Percentiles rank a stretch among this genome's conserved stretches.
phyloP scores from a whole-genome alignment of 164 flowering plant species.

The Magnolia changhungtana region DNA sequence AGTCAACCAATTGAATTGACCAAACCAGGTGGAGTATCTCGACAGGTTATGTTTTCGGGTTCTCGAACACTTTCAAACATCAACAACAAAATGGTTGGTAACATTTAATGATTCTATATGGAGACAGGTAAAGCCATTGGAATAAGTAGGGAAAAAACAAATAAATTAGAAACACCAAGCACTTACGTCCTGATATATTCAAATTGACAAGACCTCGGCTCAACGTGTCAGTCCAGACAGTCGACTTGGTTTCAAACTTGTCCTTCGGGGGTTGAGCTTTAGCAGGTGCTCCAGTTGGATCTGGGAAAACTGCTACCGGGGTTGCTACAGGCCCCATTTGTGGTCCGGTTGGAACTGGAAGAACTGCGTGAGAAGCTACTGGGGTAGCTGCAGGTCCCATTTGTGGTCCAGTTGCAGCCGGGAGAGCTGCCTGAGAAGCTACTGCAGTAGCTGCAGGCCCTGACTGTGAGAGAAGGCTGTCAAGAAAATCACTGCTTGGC shows the following conservation, averaged over 20 bases:
- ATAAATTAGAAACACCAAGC: neutral
- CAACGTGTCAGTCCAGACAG: constrained; percentile 95
- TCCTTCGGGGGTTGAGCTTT: constrained; percentile 58
- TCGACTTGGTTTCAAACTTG: constrained; percentile 88
- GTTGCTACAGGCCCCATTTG: neutral
- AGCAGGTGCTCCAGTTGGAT: constrained; percentile 40
- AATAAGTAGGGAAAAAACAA: neutral
- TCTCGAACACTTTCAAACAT: too few relatives aligned
- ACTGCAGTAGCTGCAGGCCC: constrained; percentile 29
- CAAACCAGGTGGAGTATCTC: too few relatives aligned
- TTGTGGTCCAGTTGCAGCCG: constrained; percentile 32
- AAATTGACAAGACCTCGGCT: constrained; percentile 89
- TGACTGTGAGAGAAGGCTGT: constrained; percentile 41
- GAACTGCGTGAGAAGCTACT: constrained; percentile 28
- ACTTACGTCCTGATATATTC: constrained; percentile 97
- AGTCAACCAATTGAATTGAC: too few relatives aligned
- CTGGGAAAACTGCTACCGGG: constrained; percentile 14
- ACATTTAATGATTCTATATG: too few relatives aligned
- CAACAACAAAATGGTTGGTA: too few relatives aligned
- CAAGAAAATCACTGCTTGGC: constrained; percentile 22
- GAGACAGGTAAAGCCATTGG: neutral
- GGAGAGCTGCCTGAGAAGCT: constrained; percentile 28
- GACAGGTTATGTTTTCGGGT: too few relatives aligned
- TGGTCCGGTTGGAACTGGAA: constrained; percentile 32
- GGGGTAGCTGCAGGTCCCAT: constrained; percentile 1